A percentile compares a stretch with the other conserved stretches of the same genome.
Conservation (phyloP, 768 basidiomycete genomes). For the Hericium coralloides region DNA sequence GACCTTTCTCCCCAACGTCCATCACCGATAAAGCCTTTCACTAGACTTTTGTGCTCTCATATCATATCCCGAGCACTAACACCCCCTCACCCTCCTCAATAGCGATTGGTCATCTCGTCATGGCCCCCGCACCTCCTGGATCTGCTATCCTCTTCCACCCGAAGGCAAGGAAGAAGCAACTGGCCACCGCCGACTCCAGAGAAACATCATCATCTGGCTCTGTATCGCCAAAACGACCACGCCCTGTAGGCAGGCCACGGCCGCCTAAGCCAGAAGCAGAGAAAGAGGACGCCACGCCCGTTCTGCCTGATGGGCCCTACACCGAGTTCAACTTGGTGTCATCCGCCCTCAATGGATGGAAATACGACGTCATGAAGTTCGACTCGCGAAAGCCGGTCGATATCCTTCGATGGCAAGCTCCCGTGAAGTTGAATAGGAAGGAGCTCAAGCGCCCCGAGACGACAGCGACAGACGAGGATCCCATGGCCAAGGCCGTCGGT, state of each 20-base stretch:
- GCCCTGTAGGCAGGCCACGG: constrained; percentile 4
- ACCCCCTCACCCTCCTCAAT: no score
- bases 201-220: constrained; percentile 6
- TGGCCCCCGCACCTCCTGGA: constrained; percentile 9
- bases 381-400: constrained; percentile 68
- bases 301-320: constrained; percentile 57
- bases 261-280: constrained; percentile 4
- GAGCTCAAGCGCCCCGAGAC: constrained; percentile 49
- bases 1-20: background rate
- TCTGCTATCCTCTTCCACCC: constrained; percentile 14
- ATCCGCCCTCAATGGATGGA: constrained; percentile 77
- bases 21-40: no score
- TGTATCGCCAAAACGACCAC: constrained; percentile 5
- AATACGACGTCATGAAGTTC: constrained; percentile 91
- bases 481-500: constrained; percentile 42
- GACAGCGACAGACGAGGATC: constrained; percentile 23
- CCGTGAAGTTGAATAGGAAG: constrained; percentile 85
- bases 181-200: constrained; percentile 4
- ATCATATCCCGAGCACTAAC: no score
- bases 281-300: constrained; percentile 24
- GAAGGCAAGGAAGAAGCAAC: constrained; percentile 9
- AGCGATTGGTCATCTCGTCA: background rate
- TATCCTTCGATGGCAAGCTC: constrained; percentile 56
- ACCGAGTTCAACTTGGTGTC: constrained; percentile 76
- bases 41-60: no score